A percentile compares a stretch with the other conserved stretches of the same genome.
Conservation (phyloP, 1,139 yeast species). For the Lodderomyces oxycetoniae region DNA sequence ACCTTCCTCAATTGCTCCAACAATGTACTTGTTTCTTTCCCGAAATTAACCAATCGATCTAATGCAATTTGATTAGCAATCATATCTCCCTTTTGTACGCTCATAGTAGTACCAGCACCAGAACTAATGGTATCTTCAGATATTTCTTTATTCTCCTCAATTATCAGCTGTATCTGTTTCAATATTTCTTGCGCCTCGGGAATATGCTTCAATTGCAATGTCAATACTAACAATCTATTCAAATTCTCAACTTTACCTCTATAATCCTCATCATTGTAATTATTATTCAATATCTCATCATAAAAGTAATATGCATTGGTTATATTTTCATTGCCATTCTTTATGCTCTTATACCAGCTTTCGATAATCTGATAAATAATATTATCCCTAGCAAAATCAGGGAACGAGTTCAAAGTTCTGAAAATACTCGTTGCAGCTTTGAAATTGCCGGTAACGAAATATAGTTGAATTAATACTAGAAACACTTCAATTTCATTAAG, state of each 20-base stretch:
- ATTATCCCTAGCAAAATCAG: constrained; percentile 53
- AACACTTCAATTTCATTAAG: constrained; percentile 41
- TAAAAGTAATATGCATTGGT: constrained; percentile 66
- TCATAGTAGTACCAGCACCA: constrained; percentile 18
- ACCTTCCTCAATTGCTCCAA: constrained; percentile 35
- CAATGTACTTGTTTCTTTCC: constrained; percentile 37
- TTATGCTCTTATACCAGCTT: constrained; percentile 54
- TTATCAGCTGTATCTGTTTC: constrained; percentile 28
- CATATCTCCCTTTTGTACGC: constrained; percentile 44
- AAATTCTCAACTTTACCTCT: constrained; percentile 35
- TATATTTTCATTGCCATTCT: constrained; percentile 54
- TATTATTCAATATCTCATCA: constrained; percentile 60
- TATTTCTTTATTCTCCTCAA: background rate
- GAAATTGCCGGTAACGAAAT: constrained; percentile 38
- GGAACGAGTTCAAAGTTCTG: constrained; percentile 36
- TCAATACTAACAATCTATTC: constrained; percentile 37
- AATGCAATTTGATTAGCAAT: constrained; percentile 56
- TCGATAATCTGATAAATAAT: constrained; percentile 66
- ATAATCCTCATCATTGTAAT: constrained; percentile 40
- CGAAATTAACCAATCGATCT: constrained; percentile 46
- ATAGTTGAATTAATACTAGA: constrained; percentile 40
- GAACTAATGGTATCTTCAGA: background rate
- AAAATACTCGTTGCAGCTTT: constrained; percentile 35
- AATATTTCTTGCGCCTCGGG: constrained; percentile 47
- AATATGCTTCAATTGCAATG: constrained; percentile 41